Base-by-base conservation (phyloP, 2,329 filamentous ascomycete genomes). In the Pyrenochaeta sp. region DNA sequence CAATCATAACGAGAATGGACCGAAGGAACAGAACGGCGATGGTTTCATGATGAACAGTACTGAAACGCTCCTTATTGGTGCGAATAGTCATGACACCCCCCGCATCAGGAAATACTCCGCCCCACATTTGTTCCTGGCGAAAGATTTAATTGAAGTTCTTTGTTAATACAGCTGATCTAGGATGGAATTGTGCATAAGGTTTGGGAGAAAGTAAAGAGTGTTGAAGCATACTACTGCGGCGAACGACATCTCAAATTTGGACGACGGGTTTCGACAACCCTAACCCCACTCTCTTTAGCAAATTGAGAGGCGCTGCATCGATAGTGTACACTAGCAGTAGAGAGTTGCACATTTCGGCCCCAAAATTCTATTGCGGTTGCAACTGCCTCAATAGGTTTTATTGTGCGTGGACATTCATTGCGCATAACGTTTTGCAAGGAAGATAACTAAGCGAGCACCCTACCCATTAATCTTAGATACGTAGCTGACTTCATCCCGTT, bases 371-470 rank as follows among this genome's bases (percentile, higher is more conserved):
- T 62, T 8, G 70, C 19, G 19, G 19, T 19, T 19, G 19, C 19
- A 19, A 19, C 19, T 19, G 19, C n/a, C n/a, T n/a, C n/a, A n/a
- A n/a, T n/a, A n/a, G n/a, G n/a, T n/a, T n/a, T n/a, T n/a, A n/a
- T n/a, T n/a, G n/a, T n/a, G n/a, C n/a, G n/a, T n/a, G n/a, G n/a
- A n/a, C n/a, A n/a, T n/a, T n/a, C n/a, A n/a, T n/a, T n/a, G n/a
- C n/a, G n/a, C n/a, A n/a, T 85, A 79, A 58, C 82, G 79, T 10
- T 82, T 79, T 4, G 81, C 82, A n/a, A 86, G 72, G 60, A 84
- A 86, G 1, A 79, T 74, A 0, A 85, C 81, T 3, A 82, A 82
- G 40, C 79, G 79, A 5, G 79, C 84, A 48, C 84, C 83, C 84
- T 32, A 85, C 0, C 79, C 84, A 56, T 78, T 85, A 0, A 84